These are phyloP conservation scores for Melampsora larici-populina DNA, from an alignment of 1,284 basidiomycete genomes.

Conservation along the genomic window DNA sequence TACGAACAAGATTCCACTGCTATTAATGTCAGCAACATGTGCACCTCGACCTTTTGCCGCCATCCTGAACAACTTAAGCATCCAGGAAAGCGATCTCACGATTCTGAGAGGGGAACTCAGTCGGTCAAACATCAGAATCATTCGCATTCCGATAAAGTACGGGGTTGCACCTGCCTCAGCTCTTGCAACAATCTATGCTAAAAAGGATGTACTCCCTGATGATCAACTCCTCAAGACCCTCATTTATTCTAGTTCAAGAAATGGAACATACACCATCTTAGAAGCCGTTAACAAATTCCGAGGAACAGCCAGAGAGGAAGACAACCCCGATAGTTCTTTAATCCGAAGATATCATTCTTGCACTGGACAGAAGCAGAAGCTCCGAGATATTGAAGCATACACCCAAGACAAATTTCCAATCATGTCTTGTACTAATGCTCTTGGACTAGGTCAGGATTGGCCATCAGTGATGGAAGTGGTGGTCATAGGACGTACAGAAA, in stretches of 20 bases:
- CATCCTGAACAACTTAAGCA: background rate
- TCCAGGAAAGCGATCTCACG: background rate
- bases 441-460: slow-evolving; percentile 15
- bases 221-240: background rate
- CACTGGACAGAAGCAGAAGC: background rate
- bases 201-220: background rate
- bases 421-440: slow-evolving; percentile 2
- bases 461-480: too few relatives aligned
- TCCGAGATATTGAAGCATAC: background rate
- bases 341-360: too few relatives aligned
- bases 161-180: background rate
- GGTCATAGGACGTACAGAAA: too few relatives aligned
- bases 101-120: background rate
- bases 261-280: background rate
- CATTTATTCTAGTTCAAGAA: slow-evolving; percentile 1
- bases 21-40: too few relatives aligned
- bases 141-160: background rate
- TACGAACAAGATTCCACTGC: too few relatives aligned
- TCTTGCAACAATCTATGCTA: background rate
- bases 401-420: background rate
- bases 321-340: background rate
- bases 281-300: background rate
- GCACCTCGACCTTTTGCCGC: background rate
- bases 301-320: background rate
- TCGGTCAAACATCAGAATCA: background rate